Evolutionary conservation across 2,329 filamentous ascomycete species (phyloP), one percentile per base, ranked within the genome.

Genomic region (Juglanconis sp.): DNA sequence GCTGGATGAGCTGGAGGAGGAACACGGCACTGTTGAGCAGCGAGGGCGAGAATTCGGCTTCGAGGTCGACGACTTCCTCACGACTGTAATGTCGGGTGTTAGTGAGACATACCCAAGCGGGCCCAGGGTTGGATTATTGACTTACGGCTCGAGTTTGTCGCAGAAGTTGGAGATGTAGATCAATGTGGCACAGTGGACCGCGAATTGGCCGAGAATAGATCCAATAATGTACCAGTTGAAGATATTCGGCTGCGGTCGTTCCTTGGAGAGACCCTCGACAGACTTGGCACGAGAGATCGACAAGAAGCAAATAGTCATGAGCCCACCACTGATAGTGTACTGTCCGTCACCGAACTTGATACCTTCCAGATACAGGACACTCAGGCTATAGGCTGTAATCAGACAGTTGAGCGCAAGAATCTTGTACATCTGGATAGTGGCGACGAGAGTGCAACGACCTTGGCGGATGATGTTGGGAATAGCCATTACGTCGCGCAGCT

Each of bases 341-440:
- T 99, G 95, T 4, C 93, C 92, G 72, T 99, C 95, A 59, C 95
- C 93, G 72, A 99, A 99, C 79, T 99, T 99, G 82, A 99, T 99
- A 65, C 95, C 95, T 70, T 98, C 94, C 1, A 99, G 85, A 71
- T 99, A 99, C 60, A 99, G 82, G 17, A 99, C 95, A 74, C 91
- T 96, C 72, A 99, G 78, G 75, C 92, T 96, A 85, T 99, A 99
- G 42, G 95, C 95, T 68, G 91, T 96, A 73, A 99, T 99, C 68
- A 99, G 81, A 73, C 95, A 99, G 81, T 99, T 99, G 62, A 99
- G 81, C 7, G 95, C 95, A 55, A 99, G 85, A 69, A 99, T 99
- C 84, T 97, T 99, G 87, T 99, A 99, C 94, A 99, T 99, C 80
- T 99, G 95, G 66, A 99, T 98, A 0, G 95, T 99, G 36, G 95